A percentile compares a stretch with the other conserved stretches of the same genome.
These are phyloP conservation scores for Vitis labrusca DNA, from an alignment of 164 flowering plant genomes.

Conservation along the genomic window DNA sequence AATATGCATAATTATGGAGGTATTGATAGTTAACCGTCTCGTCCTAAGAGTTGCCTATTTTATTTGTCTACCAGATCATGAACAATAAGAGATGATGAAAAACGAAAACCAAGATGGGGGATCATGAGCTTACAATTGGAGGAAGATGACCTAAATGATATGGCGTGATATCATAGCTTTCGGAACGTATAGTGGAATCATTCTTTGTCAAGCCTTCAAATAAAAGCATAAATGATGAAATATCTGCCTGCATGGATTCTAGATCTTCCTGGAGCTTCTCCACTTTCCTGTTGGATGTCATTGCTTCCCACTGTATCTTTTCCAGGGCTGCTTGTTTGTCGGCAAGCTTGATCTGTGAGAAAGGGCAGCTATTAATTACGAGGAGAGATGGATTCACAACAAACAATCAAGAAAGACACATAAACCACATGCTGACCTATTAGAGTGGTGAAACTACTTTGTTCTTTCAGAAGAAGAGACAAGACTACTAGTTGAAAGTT, in stretches of 20 bases:
- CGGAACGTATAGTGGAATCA: slow-evolving; percentile 21
- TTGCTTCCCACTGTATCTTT: slow-evolving; percentile 84
- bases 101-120: neutral
- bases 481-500: too few species aligned
- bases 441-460: too few species aligned
- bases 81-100: neutral
- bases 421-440: too few species aligned
- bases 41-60: too few species aligned
- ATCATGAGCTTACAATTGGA: slow-evolving; percentile 42
- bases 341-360: slow-evolving; percentile 77
- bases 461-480: too few species aligned
- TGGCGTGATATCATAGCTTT: slow-evolving; percentile 43
- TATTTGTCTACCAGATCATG: neutral
- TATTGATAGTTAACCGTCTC: too few species aligned
- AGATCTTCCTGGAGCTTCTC: slow-evolving; percentile 71
- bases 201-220: slow-evolving; percentile 50
- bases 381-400: too few species aligned
- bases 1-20: too few species aligned
- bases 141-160: slow-evolving; percentile 37
- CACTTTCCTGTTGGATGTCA: slow-evolving; percentile 56
- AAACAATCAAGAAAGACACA: neutral
- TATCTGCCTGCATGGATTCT: slow-evolving; percentile 47
- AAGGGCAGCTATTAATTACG: neutral
- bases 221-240: slow-evolving; percentile 50
- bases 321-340: slow-evolving; percentile 90